Evolutionary conservation across 2,329 filamentous ascomycete species (phyloP).

Genomic region (Phaeoacremonium minimum): DNA sequence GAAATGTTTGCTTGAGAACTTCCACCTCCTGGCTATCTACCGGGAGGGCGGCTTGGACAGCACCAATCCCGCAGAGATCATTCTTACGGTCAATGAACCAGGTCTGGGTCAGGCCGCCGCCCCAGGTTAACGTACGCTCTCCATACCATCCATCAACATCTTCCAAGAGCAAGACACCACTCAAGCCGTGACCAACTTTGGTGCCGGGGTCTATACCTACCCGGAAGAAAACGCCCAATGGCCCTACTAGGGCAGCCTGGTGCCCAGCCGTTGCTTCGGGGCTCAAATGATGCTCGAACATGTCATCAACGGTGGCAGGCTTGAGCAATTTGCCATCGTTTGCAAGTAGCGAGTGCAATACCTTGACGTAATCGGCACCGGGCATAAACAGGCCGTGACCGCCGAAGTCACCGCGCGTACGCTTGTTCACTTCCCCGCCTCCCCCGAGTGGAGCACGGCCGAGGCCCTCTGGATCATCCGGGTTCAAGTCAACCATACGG

Average conservation of each 20-base stretch:
- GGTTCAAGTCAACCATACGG: constrained; percentile 30
- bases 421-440: constrained; percentile 23
- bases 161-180: constrained; percentile 33
- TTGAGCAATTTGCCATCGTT: constrained; percentile 44
- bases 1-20: constrained; percentile 35
- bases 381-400: constrained; percentile 36
- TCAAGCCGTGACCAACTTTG: constrained; percentile 33
- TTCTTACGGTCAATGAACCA: constrained; percentile 48
- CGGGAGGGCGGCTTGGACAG: constrained; percentile 32
- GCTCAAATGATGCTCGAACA: constrained; percentile 44
- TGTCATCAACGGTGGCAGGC: constrained; percentile 31
- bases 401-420: constrained; percentile 32
- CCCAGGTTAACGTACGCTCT: constrained; percentile 37
- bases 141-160: constrained; percentile 38
- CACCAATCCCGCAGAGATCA: constrained; percentile 34
- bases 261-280: constrained; percentile 19
- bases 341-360: constrained; percentile 39
- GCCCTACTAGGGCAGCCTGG: constrained; percentile 20
- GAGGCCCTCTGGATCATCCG: constrained; percentile 27
- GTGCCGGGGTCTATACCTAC: constrained; percentile 22
- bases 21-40: constrained; percentile 17
- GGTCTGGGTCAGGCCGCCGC: constrained; percentile 36
- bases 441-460: constrained; percentile 29
- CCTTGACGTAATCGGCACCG: constrained; percentile 33
- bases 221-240: constrained; percentile 28